A percentile compares a stretch with the other conserved stretches of the same genome.
These are phyloP conservation scores for Scortechinia acanthostroma DNA, from an alignment of 2,329 filamentous ascomycete genomes.

Conservation along the genomic window DNA sequence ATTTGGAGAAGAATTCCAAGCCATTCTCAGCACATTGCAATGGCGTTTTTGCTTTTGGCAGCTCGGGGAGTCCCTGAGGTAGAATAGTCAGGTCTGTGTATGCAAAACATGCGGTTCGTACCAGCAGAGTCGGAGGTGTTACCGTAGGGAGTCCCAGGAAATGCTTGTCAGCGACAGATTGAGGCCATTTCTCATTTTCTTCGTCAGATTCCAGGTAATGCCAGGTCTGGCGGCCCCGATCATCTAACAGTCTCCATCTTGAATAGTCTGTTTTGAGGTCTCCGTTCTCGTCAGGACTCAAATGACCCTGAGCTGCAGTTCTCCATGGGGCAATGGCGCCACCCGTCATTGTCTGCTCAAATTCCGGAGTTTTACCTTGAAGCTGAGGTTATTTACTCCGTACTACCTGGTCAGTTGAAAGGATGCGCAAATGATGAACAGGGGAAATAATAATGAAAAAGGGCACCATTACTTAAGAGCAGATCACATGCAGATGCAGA, in stretches of 20 bases:
- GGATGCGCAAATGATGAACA: too few species aligned
- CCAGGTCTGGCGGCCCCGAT: constrained; percentile 60
- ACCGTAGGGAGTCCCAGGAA: constrained; percentile 54
- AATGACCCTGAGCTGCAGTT: not conserved
- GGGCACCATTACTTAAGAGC: too few species aligned
- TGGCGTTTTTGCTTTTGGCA: constrained; percentile 48
- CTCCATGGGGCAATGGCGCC: not conserved
- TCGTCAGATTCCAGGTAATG: constrained; percentile 56
- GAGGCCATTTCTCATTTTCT: constrained; percentile 52
- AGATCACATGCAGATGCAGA: too few species aligned
- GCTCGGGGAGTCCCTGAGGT: constrained; percentile 41
- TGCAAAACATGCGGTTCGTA: not conserved
- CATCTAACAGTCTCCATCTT: constrained; percentile 54
- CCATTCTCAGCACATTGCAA: constrained; percentile 52
- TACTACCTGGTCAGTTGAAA: too few species aligned
- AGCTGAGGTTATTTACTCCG: too few species aligned
- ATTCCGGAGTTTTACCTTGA: not conserved
- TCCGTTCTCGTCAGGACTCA: constrained; percentile 7
- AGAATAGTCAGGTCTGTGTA: not conserved
- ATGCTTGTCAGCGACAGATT: constrained; percentile 57
- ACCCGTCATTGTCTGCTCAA: not conserved
- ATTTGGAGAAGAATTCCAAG: constrained; percentile 53
- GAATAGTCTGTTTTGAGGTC: constrained; percentile 44
- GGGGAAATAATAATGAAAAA: too few species aligned
- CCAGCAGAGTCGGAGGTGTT: constrained; percentile 13